These are phyloP conservation scores for Fonsecaea nubica DNA, from an alignment of 2,329 filamentous ascomycete genomes.

Conservation along the genomic window DNA sequence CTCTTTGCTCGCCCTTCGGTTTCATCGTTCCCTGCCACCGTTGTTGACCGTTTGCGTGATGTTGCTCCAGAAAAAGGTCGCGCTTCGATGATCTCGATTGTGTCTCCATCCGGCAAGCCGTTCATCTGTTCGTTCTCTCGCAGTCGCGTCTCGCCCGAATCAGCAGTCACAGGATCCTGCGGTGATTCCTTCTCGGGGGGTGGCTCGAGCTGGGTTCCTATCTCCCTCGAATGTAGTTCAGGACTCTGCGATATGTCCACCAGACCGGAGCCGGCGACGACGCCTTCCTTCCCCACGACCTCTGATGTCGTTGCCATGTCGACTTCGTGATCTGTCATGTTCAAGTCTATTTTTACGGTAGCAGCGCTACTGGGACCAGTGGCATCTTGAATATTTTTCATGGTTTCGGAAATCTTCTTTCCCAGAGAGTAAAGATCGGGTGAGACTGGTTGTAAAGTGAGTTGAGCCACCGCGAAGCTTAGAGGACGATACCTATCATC, in stretches of 20 bases:
- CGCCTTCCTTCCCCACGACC: neutral
- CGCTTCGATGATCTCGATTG: slow-evolving; percentile 23
- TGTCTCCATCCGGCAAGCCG: slow-evolving; percentile 10
- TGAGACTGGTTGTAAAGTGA: slow-evolving; percentile 46
- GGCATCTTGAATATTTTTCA: slow-evolving; percentile 50
- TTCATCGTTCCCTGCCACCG: slow-evolving; percentile 65
- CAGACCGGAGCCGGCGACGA: neutral
- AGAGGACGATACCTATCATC: slow-evolving; percentile 46
- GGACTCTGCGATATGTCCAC: neutral
- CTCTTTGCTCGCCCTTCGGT: slow-evolving; percentile 63
- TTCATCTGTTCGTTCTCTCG: slow-evolving; percentile 8
- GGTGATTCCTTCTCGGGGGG: neutral
- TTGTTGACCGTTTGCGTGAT: slow-evolving; percentile 65
- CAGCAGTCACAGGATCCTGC: neutral
- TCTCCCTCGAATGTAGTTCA: neutral
- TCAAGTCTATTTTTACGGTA: slow-evolving; percentile 49
- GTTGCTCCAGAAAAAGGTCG: neutral
- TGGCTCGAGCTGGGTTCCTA: slow-evolving; percentile 5
- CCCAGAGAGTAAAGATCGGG: slow-evolving; percentile 58
- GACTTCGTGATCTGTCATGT: slow-evolving; percentile 35
- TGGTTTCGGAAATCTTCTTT: slow-evolving; percentile 54
- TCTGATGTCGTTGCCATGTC: slow-evolving; percentile 10
- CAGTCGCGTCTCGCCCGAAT: neutral
- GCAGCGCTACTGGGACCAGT: slow-evolving; percentile 45
- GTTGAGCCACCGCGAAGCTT: slow-evolving; percentile 47